Conservation (phyloP, 257 asterid species). For the Lycium barbarum region DNA sequence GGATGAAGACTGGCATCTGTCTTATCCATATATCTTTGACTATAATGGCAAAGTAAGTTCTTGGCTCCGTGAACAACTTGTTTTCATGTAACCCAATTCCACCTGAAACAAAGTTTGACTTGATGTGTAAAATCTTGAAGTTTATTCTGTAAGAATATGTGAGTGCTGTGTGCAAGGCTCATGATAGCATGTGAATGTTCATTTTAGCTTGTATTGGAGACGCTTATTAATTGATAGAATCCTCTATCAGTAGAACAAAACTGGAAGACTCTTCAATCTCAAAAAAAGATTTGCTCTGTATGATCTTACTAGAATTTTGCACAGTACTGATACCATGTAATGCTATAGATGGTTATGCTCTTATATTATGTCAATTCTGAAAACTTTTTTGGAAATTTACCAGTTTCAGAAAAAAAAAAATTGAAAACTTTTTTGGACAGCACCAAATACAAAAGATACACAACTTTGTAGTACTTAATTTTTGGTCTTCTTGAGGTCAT, state of each 20-base stretch:
- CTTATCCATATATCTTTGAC: constrained; percentile 89
- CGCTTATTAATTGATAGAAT: background rate
- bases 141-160: background rate
- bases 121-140: background rate
- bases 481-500: background rate
- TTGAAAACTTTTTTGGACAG: background rate
- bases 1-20: constrained; percentile 98
- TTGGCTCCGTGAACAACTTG: constrained; percentile 18
- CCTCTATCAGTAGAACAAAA: background rate
- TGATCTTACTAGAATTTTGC: background rate
- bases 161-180: background rate
- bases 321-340: background rate
- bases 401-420: too few relatives aligned
- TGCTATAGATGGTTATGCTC: background rate
- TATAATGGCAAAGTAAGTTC: constrained; percentile 79
- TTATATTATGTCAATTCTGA: background rate
- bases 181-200: background rate
- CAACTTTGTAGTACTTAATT: background rate
- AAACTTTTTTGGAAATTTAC: background rate
- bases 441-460: background rate
- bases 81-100: background rate
- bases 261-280: background rate
- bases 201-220: background rate
- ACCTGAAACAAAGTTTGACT: constrained; percentile 7
- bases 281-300: background rate